Percentiles rank a stretch among this genome's conserved stretches.
Evolutionary conservation across 1,284 basidiomycete genomes (phyloP).

Genomic region (Dichomitus squalens): DNA sequence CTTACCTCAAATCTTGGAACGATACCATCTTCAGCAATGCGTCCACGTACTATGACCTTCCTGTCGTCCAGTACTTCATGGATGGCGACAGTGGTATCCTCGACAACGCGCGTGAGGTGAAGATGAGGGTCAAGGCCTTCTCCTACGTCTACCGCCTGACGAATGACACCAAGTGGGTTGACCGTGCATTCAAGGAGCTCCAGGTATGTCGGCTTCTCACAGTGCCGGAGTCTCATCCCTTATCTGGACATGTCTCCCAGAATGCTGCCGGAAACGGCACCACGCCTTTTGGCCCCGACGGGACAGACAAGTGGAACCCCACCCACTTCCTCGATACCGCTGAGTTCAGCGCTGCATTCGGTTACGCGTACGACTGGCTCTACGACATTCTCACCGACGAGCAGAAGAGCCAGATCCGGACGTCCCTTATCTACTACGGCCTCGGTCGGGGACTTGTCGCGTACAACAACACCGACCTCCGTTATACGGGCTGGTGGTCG

Average conservation of each 20-base stretch:
- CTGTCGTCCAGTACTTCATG: slow-evolving; percentile 71
- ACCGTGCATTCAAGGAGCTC: slow-evolving; percentile 85
- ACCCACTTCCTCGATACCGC: slow-evolving; percentile 93
- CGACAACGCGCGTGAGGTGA: slow-evolving; percentile 89
- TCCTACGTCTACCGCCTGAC: slow-evolving; percentile 91
- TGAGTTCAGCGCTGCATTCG: slow-evolving; percentile 87
- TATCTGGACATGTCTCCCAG: slow-evolving; percentile 35
- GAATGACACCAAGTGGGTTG: slow-evolving; percentile 86
- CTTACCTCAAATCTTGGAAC: slow-evolving; percentile 92
- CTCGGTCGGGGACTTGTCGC: slow-evolving; percentile 64
- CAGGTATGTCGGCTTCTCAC: slow-evolving; percentile 49
- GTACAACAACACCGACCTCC: slow-evolving; percentile 45
- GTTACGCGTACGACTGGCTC: slow-evolving; percentile 95
- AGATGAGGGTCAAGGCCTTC: slow-evolving; percentile 91
- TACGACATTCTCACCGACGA: slow-evolving; percentile 82
- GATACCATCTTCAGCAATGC: slow-evolving; percentile 91
- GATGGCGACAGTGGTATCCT: slow-evolving; percentile 93
- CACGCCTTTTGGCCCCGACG: slow-evolving; percentile 60
- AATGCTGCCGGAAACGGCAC: slow-evolving; percentile 72
- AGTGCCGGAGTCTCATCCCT: neutral
- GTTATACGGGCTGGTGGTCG: slow-evolving; percentile 62
- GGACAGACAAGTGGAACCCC: slow-evolving; percentile 76
- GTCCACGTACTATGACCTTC: slow-evolving; percentile 61
- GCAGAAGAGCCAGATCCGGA: slow-evolving; percentile 74
- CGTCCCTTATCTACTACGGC: slow-evolving; percentile 81